Base-by-base conservation (phyloP, 352 stramenopile species). In the Globisporangium cederbergense region DNA sequence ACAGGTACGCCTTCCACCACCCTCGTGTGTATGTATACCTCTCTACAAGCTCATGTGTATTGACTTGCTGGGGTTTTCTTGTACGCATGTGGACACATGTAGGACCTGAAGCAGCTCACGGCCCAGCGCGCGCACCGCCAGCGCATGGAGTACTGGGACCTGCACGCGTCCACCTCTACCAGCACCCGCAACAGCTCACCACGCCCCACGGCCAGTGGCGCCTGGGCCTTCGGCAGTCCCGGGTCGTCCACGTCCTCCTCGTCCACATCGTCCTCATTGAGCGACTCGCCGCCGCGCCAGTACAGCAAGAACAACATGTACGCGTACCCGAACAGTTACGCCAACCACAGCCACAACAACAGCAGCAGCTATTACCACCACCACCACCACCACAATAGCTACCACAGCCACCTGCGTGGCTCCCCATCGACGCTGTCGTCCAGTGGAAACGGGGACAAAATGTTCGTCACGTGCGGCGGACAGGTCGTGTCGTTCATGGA, bases 401-500 rank as follows among this genome's bases (percentile, higher is more conserved):
- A 63, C 32, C 40, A 71, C 64, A 55, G 73, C 62, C 54, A 73
- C 38, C 0, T 60, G 55, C 42, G 53, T 47, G 45, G 54, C 20
- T 73, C 62, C 51, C 64, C 65, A 8, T 70, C 43, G 14, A 49
- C 63, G 22, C 63, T 56, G 14, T 75, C 71, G 25, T 65, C 71
- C 3, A 65, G 18, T 10, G 14, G 20, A 14, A 67, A 64, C 45
- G 65, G 45, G 5, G 79, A 89, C 62, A 84, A 82, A 58, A 89
- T 92, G 76, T 90, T 91, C 56, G 74, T 94, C n/a, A 94, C 85
- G 28, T 91, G 72, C 42, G 81, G 85, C 22, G 85, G 85, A 1
- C 85, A 94, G 57, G 75, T 92, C 38, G 81, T 94, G 58, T 90
- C 78, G 50, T 89, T 94, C 60, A 89, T 94, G 81, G 85, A 91